A percentile compares a stretch with the other conserved stretches of the same genome.
Evolutionary conservation across 2,329 filamentous ascomycete species (phyloP).

Genomic region (Talaromyces sp.): DNA sequence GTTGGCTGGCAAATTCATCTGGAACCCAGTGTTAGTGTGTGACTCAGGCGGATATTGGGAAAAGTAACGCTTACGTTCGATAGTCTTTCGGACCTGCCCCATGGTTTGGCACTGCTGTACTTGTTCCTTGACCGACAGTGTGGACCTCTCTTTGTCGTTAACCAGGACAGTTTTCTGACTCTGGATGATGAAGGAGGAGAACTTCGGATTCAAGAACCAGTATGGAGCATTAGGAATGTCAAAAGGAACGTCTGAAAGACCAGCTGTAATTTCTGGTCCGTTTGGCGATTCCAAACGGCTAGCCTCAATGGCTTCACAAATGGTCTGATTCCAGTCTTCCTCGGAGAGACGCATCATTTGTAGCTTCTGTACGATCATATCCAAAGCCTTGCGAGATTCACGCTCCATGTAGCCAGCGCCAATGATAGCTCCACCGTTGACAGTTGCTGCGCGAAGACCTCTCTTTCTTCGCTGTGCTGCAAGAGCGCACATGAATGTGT

Average conservation of each 20-base stretch:
- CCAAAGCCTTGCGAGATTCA: not conserved
- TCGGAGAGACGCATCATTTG: not conserved
- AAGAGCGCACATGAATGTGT: slow-evolving; percentile 25
- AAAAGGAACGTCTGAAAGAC: not conserved
- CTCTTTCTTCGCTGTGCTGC: slow-evolving; percentile 12
- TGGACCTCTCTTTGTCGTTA: not conserved
- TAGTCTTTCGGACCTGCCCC: not conserved
- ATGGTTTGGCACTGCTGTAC: not conserved
- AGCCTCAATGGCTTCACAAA: not conserved
- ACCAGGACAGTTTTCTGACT: not conserved
- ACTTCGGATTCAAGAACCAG: not conserved
- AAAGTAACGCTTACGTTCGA: not conserved
- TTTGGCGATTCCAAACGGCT: not conserved
- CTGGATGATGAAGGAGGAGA: not conserved
- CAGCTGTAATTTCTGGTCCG: not conserved
- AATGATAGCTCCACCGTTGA: slow-evolving; percentile 32
- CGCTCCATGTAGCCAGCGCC: slow-evolving; percentile 30
- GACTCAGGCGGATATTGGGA: not conserved
- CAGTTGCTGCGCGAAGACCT: slow-evolving; percentile 21
- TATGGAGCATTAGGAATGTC: not conserved
- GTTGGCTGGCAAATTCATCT: not conserved
- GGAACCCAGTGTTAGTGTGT: not conserved
- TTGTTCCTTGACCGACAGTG: not conserved
- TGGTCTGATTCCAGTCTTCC: not conserved
- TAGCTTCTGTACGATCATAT: not conserved